Evolutionary conservation across 2,329 filamentous ascomycete species (phyloP), one percentile per base, ranked within the genome.

Genomic region (Pseudogymnoascus sp.): DNA sequence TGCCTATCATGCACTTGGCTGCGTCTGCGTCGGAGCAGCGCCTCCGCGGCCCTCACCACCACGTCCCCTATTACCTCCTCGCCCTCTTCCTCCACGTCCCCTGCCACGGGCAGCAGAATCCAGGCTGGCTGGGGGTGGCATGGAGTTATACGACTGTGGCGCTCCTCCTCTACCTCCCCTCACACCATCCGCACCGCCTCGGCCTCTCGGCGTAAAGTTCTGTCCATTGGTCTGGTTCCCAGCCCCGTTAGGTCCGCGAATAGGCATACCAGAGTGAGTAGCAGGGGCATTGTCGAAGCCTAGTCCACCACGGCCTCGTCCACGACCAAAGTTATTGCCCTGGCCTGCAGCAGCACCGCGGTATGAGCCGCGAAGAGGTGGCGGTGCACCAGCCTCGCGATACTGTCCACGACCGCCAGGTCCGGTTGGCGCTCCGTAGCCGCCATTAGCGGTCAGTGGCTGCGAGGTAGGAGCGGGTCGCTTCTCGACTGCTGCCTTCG

Each of bases 401-500:
- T 82, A 83, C 73, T 93, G 89, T 37, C 78, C 80, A 64, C 81
- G 79, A 31, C 85, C 83, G 64, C 83, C 82, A 13, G 83, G 80
- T 16, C 68, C 68, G 35, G 81, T 76, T 16, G 78, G 83, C 69
- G 79, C 80, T 21, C 85, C 86, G 75, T 82, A 86, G 13, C 79
- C 79, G 38, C 73, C 70, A 63, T 78, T 76, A 10, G 82, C 78
- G 0, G 80, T 83, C 65, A 86, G 78, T 0, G 83, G 80, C 11
- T 80, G 79, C 14, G 77, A 69, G 3, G 78, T 77, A 42, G 76
- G 77, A 38, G 76, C 73, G 7, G 79, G 79, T 50, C 80, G 79
- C 67, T 83, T 83, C 66, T 84, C 82, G 71, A 80, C 72, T 61
- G 79, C 77, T 44, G 83, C 79, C 72, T 84, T 83, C 61, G 89